phyloP scores from a whole-genome alignment of 140 eudicot genomes.

The Oenanthe javanica region DNA sequence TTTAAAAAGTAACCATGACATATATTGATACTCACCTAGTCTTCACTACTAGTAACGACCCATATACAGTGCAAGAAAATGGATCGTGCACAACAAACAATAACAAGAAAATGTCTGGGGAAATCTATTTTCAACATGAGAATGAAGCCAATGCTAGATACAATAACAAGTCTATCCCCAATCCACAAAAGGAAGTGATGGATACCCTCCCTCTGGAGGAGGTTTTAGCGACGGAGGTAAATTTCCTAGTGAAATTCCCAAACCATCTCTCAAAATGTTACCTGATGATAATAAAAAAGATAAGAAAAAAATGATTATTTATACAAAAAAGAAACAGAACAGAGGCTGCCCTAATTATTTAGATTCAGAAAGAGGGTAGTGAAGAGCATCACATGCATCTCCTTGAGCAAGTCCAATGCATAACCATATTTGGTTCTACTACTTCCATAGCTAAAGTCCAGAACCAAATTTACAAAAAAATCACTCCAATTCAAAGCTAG shows the following conservation, averaged over 20 bases:
- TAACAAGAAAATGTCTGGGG: neutral
- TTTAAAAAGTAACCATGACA: neutral
- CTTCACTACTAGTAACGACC: no score
- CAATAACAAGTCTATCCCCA: conserved; percentile 45
- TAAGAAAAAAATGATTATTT: neutral
- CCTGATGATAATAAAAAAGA: conserved; percentile 36
- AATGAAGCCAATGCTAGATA: neutral
- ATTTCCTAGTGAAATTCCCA: conserved; percentile 51
- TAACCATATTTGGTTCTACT: no score
- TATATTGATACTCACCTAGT: no score
- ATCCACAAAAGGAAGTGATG: conserved; percentile 58
- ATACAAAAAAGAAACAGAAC: neutral
- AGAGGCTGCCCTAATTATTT: neutral
- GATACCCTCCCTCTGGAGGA: conserved; percentile 87
- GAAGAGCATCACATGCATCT: neutral
- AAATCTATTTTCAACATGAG: neutral
- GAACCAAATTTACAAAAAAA: no score
- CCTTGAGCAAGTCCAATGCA: no score
- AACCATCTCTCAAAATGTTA: conserved; percentile 35
- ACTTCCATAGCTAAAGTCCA: no score
- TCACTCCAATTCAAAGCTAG: no score
- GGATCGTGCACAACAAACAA: neutral
- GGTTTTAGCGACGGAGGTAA: conserved; percentile 93
- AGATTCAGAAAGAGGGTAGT: neutral
- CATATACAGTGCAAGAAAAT: neutral